These are phyloP conservation scores for Astragalus glycyphyllos DNA, from an alignment of 306 rosid species.

Conservation along the genomic window DNA sequence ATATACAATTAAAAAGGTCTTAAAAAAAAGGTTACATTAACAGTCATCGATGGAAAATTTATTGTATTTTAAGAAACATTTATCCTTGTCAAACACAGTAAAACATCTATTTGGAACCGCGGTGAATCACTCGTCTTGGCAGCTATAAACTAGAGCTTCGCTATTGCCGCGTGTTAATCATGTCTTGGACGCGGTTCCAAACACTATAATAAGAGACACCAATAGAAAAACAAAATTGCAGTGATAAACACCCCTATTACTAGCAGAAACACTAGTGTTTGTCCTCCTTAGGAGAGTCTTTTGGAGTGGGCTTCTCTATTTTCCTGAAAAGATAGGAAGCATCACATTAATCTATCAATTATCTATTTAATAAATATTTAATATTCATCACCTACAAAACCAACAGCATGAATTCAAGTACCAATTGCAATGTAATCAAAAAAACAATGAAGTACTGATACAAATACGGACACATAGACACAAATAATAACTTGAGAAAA, in stretches of 20 bases:
- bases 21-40: too few relatives aligned
- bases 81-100: too few relatives aligned
- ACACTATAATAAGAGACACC: not conserved
- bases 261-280: conserved; percentile 44
- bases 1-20: not conserved
- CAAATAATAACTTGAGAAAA: too few relatives aligned
- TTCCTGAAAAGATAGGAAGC: conserved; percentile 43
- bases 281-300: conserved; percentile 53
- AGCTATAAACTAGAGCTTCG: too few relatives aligned
- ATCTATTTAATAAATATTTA: conserved; percentile 4
- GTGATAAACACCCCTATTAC: conserved; percentile 21
- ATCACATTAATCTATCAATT: conserved; percentile 26
- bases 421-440: too few relatives aligned
- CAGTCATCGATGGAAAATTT: too few relatives aligned
- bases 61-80: not conserved
- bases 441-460: too few relatives aligned
- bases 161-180: too few relatives aligned
- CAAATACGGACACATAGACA: too few relatives aligned
- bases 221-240: conserved; percentile 27
- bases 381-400: not conserved
- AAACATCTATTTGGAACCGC: too few relatives aligned
- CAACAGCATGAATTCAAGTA: too few relatives aligned
- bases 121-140: too few relatives aligned
- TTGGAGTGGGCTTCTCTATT: conserved; percentile 46
- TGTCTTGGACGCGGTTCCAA: not conserved